Conservation (phyloP, 139 green algal genomes). For the Haematococcus lacustris region DNA sequence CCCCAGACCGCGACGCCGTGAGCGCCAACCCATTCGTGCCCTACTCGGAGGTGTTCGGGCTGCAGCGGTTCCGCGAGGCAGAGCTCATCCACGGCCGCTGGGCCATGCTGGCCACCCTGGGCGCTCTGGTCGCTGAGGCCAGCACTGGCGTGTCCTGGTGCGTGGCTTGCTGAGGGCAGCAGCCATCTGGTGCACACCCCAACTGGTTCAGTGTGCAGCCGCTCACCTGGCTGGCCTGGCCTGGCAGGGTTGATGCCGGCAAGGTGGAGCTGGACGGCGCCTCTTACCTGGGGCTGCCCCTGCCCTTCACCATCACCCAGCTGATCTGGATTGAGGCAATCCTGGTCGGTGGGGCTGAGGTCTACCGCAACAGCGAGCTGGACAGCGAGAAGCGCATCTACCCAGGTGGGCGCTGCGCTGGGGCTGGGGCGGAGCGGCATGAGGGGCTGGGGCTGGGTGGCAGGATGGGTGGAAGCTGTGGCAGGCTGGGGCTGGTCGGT, state of each 20-base stretch:
- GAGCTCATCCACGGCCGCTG: constrained; percentile 94
- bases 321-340: constrained; percentile 78
- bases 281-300: constrained; percentile 66
- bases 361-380: constrained; percentile 80
- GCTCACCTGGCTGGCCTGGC: neutral
- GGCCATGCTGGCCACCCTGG: constrained; percentile 88
- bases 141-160: constrained; percentile 75
- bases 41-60: constrained; percentile 86
- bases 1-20: constrained; percentile 33
- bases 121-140: constrained; percentile 68
- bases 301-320: constrained; percentile 83
- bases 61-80: constrained; percentile 90
- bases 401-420: constrained; percentile 68
- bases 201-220: neutral
- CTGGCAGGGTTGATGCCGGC: constrained; percentile 62
- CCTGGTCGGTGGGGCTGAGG: constrained; percentile 79
- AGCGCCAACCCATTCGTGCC: constrained; percentile 45
- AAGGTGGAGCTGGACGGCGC: constrained; percentile 77
- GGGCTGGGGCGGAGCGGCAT: too few relatives aligned
- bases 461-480: too few relatives aligned
- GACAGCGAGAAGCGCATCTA: constrained; percentile 81
- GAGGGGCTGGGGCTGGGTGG: too few relatives aligned
- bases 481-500: too few relatives aligned
- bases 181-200: neutral
- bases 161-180: neutral